Evolutionary conservation across 345 rosid species (phyloP).

Genomic region (Acer saccharum): DNA sequence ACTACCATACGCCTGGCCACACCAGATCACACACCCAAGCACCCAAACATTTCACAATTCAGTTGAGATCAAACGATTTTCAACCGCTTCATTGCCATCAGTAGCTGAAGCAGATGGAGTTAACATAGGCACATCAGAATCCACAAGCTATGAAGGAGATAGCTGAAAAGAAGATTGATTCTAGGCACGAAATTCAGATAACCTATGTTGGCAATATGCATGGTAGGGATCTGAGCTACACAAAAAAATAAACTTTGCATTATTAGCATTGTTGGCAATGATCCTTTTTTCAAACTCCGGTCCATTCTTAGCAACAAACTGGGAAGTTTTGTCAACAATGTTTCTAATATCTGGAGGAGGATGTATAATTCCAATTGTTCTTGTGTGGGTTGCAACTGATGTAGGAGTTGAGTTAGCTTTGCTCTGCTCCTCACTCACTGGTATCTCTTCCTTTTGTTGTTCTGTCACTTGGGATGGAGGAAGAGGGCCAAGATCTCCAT

Average conservation of each 20-base stretch:
- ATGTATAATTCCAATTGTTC: slow-evolving; percentile 63
- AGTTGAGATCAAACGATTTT: neutral
- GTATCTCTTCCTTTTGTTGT: slow-evolving; percentile 28
- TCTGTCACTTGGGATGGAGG: slow-evolving; percentile 46
- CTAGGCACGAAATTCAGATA: slow-evolving; percentile 56
- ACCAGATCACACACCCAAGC: slow-evolving; percentile 1
- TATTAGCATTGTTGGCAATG: slow-evolving; percentile 55
- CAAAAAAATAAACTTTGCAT: slow-evolving; percentile 62
- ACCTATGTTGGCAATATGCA: slow-evolving; percentile 59
- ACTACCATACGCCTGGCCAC: neutral
- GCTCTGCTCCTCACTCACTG: slow-evolving; percentile 33
- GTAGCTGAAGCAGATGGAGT: slow-evolving; percentile 24
- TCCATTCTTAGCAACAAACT: slow-evolving; percentile 66
- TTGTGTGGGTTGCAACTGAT: slow-evolving; percentile 64
- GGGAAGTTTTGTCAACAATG: slow-evolving; percentile 62
- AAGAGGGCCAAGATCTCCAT: slow-evolving; percentile 43
- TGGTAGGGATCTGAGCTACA: slow-evolving; percentile 54
- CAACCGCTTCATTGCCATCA: slow-evolving; percentile 27
- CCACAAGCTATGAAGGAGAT: slow-evolving; percentile 33
- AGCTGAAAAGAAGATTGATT: slow-evolving; percentile 47
- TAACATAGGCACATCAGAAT: slow-evolving; percentile 35
- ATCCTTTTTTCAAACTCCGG: slow-evolving; percentile 68
- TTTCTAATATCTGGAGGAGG: slow-evolving; percentile 67
- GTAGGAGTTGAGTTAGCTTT: slow-evolving; percentile 29
- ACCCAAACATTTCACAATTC: no score